Percentiles rank a stretch among this genome's conserved stretches.
phyloP scores from a whole-genome alignment of 2,329 filamentous ascomycete species.

The Claviceps paspali region DNA sequence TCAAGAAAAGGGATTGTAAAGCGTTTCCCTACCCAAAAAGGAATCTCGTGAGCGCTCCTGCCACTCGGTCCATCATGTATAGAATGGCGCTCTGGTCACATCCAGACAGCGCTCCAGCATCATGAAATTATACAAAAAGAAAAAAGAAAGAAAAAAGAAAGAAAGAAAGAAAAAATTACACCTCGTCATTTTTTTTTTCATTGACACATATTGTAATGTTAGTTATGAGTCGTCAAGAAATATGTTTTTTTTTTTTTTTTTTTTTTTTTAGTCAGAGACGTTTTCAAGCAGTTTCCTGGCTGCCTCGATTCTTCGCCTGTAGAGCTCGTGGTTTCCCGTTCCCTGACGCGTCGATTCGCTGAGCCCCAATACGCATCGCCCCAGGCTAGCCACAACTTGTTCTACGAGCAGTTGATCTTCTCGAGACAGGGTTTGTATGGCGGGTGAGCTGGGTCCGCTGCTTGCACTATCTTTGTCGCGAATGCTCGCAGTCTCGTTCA shows the following conservation, averaged over 20 bases:
- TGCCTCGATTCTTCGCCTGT: conserved; percentile 57
- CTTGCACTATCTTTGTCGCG: conserved; percentile 19
- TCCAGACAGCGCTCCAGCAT: neutral
- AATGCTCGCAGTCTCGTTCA: conserved; percentile 31
- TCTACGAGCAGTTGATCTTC: conserved; percentile 48
- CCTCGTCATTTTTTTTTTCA: conserved; percentile 1
- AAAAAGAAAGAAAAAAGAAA: neutral
- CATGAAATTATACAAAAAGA: neutral
- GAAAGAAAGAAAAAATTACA: neutral
- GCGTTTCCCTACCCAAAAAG: no score
- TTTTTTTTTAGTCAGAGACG: neutral
- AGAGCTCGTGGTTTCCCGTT: conserved; percentile 45
- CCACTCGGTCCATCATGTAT: no score
- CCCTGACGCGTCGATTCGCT: conserved; percentile 37
- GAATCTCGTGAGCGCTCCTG: no score
- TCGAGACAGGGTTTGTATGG: conserved; percentile 30
- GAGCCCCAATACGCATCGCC: conserved; percentile 43
- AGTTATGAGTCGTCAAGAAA: neutral
- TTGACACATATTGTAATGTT: neutral
- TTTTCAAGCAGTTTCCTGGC: conserved; percentile 55
- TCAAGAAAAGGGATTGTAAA: no score
- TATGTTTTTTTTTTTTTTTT: no score
- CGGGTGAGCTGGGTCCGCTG: conserved; percentile 20
- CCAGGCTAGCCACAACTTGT: conserved; percentile 41
- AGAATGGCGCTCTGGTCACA: no score